A percentile compares a stretch with the other conserved stretches of the same genome.
Conservation (phyloP, 352 stramenopile species). For the Plasmopara halstedii region DNA sequence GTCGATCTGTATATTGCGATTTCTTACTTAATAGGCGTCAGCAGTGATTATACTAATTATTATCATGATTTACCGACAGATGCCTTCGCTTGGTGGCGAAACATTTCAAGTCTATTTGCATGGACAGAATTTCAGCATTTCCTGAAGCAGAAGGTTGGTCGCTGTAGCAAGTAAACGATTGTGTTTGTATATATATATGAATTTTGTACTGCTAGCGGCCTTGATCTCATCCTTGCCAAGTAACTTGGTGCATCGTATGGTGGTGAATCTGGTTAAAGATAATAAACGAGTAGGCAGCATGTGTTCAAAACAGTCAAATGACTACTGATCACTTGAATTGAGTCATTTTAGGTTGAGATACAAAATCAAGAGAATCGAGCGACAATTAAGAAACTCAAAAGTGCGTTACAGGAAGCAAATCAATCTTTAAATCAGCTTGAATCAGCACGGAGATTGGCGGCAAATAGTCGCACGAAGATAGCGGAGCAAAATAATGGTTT, state of each 20-base stretch:
- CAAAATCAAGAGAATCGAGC: slow-evolving; percentile 29
- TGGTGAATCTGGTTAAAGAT: slow-evolving; percentile 51
- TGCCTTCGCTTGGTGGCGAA: slow-evolving; percentile 55
- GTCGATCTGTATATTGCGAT: slow-evolving; percentile 42
- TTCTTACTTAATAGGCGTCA: background rate
- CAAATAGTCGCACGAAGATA: slow-evolving; percentile 23
- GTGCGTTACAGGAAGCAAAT: slow-evolving; percentile 15
- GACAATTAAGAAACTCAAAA: slow-evolving; percentile 29
- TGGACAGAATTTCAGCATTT: slow-evolving; percentile 49
- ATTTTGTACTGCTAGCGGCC: slow-evolving; percentile 19
- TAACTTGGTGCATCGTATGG: slow-evolving; percentile 58
- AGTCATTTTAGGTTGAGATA: slow-evolving; percentile 29
- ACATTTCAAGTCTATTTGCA: slow-evolving; percentile 61
- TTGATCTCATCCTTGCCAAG: slow-evolving; percentile 59
- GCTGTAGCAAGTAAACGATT: background rate
- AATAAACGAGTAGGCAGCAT: slow-evolving; percentile 44
- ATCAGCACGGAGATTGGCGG: slow-evolving; percentile 22
- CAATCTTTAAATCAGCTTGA: slow-evolving; percentile 29
- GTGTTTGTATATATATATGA: background rate
- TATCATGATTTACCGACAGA: slow-evolving; percentile 23
- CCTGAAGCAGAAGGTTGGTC: slow-evolving; percentile 54
- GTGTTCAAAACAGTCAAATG: no score
- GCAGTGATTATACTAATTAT: background rate
- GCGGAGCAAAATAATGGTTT: slow-evolving; percentile 23
- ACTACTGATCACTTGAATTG: no score